Percentiles rank a stretch among this genome's conserved stretches.
These are phyloP conservation scores for Septoria petroselini DNA, from an alignment of 2,329 filamentous ascomycete genomes.

Conservation along the genomic window DNA sequence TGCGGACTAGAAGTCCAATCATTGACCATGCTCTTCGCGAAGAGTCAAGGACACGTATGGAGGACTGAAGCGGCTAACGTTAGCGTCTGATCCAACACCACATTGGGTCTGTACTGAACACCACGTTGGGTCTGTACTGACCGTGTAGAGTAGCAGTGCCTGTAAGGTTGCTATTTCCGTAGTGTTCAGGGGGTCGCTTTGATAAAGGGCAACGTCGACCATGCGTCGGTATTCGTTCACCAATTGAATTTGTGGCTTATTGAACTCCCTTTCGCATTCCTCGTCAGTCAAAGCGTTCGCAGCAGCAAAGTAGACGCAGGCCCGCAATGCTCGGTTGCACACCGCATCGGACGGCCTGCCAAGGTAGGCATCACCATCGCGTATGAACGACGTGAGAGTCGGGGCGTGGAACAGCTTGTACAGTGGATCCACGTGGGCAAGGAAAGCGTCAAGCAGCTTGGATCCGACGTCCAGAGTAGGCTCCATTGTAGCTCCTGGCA, in stretches of 20 bases:
- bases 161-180: slow-evolving; percentile 36
- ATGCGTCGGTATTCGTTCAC: slow-evolving; percentile 28
- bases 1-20: slow-evolving; percentile 33
- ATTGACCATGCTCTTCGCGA: slow-evolving; percentile 36
- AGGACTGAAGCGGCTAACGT: slow-evolving; percentile 20
- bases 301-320: slow-evolving; percentile 35
- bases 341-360: slow-evolving; percentile 26
- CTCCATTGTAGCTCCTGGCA: slow-evolving; percentile 34
- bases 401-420: slow-evolving; percentile 35
- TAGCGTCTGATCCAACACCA: neutral
- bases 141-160: slow-evolving; percentile 31
- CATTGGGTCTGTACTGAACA: neutral
- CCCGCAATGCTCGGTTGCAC: slow-evolving; percentile 31
- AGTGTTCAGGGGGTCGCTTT: slow-evolving; percentile 35
- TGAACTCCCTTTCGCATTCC: slow-evolving; percentile 28
- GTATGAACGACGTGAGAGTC: slow-evolving; percentile 27
- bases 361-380: slow-evolving; percentile 29
- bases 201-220: slow-evolving; percentile 34
- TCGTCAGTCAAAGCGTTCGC: slow-evolving; percentile 34
- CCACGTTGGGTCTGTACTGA: slow-evolving; percentile 1
- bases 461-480: slow-evolving; percentile 22
- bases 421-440: slow-evolving; percentile 33
- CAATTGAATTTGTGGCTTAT: slow-evolving; percentile 24
- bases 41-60: slow-evolving; percentile 28
- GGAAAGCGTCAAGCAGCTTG: slow-evolving; percentile 28